Percentiles rank a stretch among this genome's conserved stretches.
Conservation (phyloP, 176 grass and related monocot species). For the Bolboschoenus planiculmis region DNA sequence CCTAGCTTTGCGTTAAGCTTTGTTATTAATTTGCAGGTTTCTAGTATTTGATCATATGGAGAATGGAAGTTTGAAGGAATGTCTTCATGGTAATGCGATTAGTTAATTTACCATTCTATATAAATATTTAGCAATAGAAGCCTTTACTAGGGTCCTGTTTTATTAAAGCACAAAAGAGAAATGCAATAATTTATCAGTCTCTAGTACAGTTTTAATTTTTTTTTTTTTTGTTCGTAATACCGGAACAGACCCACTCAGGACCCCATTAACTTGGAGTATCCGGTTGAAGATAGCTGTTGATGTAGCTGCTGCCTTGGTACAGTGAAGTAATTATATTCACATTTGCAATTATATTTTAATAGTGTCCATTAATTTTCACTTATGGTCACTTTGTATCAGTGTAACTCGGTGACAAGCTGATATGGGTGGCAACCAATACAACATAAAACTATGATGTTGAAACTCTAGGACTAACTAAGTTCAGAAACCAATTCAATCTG, state of each 20-base stretch:
- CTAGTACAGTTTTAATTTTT: neutral
- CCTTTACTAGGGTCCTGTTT: neutral
- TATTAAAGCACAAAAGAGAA: neutral
- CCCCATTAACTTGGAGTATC: constrained; percentile 78
- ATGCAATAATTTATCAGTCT: neutral
- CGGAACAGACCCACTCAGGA: constrained; percentile 71
- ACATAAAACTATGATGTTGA: neutral
- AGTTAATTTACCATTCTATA: constrained; percentile 9
- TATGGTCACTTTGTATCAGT: neutral
- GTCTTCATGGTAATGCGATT: constrained; percentile 54
- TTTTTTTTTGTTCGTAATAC: neutral
- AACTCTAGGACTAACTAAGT: neutral
- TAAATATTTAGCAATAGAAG: neutral
- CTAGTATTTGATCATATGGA: constrained; percentile 86
- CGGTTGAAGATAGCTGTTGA: constrained; percentile 82
- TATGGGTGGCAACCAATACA: neutral
- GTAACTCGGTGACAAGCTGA: neutral
- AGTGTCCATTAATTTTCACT: neutral
- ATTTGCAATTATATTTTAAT: neutral
- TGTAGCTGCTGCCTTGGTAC: constrained; percentile 88
- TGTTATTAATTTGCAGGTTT: constrained; percentile 41
- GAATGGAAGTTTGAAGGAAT: constrained; percentile 74
- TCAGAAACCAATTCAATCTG: neutral
- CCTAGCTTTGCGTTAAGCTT: neutral
- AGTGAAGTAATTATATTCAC: neutral